Percentiles rank a stretch among this genome's conserved stretches.
Conservation (phyloP, 495 filamentous ascomycete species). For the Xylaria flabelliformis region DNA sequence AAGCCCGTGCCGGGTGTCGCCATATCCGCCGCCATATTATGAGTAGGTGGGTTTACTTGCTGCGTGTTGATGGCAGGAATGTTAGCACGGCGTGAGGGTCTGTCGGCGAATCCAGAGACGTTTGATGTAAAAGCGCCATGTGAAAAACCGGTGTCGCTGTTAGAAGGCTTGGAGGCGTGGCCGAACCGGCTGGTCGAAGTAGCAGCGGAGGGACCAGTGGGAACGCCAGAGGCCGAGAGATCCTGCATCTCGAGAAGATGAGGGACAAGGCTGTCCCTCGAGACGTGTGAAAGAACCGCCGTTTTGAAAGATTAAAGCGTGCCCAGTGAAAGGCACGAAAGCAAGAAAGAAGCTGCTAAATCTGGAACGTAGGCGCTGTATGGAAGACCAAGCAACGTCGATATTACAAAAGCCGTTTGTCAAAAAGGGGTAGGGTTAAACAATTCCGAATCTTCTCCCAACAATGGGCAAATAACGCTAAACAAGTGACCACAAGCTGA, state of each 20-base stretch:
- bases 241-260: slow-evolving; percentile 90
- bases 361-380: slow-evolving; percentile 35
- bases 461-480: slow-evolving; percentile 36
- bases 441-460: slow-evolving; percentile 30
- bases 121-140: slow-evolving; percentile 89
- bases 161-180: slow-evolving; percentile 73
- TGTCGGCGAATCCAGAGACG: slow-evolving; percentile 78
- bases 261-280: slow-evolving; percentile 77
- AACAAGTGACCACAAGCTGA: slow-evolving; percentile 39
- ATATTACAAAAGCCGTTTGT: slow-evolving; percentile 40
- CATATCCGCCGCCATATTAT: slow-evolving; percentile 67
- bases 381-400: slow-evolving; percentile 34
- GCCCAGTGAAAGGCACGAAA: slow-evolving; percentile 58
- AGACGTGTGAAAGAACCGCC: slow-evolving; percentile 70
- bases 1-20: slow-evolving; percentile 85
- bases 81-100: slow-evolving; percentile 80
- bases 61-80: slow-evolving; percentile 92
- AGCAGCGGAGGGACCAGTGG: slow-evolving; percentile 60
- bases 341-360: slow-evolving; percentile 41
- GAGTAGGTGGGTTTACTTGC: slow-evolving; percentile 52
- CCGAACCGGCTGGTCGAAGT: slow-evolving; percentile 65
- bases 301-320: slow-evolving; percentile 67
- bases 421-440: slow-evolving; percentile 34
- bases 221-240: slow-evolving; percentile 61
- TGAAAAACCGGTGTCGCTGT: slow-evolving; percentile 86